Conservation (phyloP, 805 yeast genomes). For the Starmerella sp. region DNA sequence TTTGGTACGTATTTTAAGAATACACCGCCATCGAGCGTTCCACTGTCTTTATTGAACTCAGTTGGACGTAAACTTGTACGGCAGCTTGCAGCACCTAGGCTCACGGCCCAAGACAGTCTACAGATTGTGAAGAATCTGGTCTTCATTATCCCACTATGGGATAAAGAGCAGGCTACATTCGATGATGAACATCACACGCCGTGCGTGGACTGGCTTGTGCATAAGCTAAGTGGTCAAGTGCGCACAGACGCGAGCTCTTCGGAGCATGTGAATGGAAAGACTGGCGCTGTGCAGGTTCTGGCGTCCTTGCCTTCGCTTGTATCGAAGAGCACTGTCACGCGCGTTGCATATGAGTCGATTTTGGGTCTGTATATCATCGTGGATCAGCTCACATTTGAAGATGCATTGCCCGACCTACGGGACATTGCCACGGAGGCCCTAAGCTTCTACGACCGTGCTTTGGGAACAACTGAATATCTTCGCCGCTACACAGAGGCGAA, state of each 20-base stretch:
- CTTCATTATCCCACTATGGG: constrained; percentile 52
- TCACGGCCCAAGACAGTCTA: constrained; percentile 50
- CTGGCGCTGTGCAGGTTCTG: constrained; percentile 53
- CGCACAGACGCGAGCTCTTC: constrained; percentile 44
- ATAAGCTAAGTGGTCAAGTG: constrained; percentile 50
- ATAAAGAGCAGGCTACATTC: constrained; percentile 15
- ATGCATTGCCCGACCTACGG: constrained; percentile 35
- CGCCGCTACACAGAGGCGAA: constrained; percentile 52
- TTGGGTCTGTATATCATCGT: constrained; percentile 41
- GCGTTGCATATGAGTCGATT: constrained; percentile 40
- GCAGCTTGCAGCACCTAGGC: constrained; percentile 70
- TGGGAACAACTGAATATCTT: constrained; percentile 64
- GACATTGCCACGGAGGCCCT: constrained; percentile 53
- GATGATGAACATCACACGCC: constrained; percentile 22
- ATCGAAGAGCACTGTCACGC: constrained; percentile 33
- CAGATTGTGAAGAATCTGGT: constrained; percentile 60
- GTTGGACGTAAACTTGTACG: constrained; percentile 58
- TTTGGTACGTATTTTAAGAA: constrained; percentile 40
- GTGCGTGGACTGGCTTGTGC: constrained; percentile 51
- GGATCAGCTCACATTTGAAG: constrained; percentile 32
- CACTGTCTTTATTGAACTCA: constrained; percentile 37
- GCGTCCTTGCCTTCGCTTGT: constrained; percentile 53
- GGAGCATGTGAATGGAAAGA: constrained; percentile 46
- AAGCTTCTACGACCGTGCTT: constrained; percentile 50
- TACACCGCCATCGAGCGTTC: constrained; percentile 34